A percentile compares a stretch with the other conserved stretches of the same genome.
phyloP scores from a whole-genome alignment of 2,329 filamentous ascomycete species.

The Verticillium dahliae region DNA sequence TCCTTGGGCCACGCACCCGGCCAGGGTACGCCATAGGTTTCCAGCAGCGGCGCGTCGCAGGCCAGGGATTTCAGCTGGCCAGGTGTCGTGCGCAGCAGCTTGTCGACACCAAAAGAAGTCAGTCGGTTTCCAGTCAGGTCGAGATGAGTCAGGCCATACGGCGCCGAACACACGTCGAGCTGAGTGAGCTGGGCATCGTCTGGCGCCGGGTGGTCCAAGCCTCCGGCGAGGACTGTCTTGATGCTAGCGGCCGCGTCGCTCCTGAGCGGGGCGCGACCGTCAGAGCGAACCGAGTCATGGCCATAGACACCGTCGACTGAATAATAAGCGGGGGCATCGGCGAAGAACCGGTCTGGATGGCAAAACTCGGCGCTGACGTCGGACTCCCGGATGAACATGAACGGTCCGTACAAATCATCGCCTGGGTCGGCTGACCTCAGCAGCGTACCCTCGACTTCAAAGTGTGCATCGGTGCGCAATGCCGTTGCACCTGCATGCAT shows the following conservation, averaged over 20 bases:
- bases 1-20: slow-evolving; percentile 20
- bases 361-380: slow-evolving; percentile 33
- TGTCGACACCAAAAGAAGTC: slow-evolving; percentile 33
- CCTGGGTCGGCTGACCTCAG: slow-evolving; percentile 16
- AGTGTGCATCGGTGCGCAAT: slow-evolving; percentile 29
- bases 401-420: slow-evolving; percentile 29
- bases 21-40: slow-evolving; percentile 4
- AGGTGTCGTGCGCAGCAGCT: slow-evolving; percentile 32
- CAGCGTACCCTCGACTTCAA: slow-evolving; percentile 40
- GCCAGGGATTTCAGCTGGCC: slow-evolving; percentile 47
- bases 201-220: slow-evolving; percentile 5
- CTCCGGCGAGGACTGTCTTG: slow-evolving; percentile 15
- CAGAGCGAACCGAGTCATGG: slow-evolving; percentile 14
- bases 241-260: slow-evolving; percentile 24
- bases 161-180: slow-evolving; percentile 16
- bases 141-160: slow-evolving; percentile 44
- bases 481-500: slow-evolving; percentile 4
- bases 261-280: slow-evolving; percentile 22
- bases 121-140: slow-evolving; percentile 44
- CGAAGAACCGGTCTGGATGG: slow-evolving; percentile 40
- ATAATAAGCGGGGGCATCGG: slow-evolving; percentile 42
- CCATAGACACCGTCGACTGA: slow-evolving; percentile 18
- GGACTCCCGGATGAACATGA: slow-evolving; percentile 41
- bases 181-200: slow-evolving; percentile 7
- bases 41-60: slow-evolving; percentile 33